Percentiles rank a stretch among this genome's conserved stretches.
phyloP scores from a whole-genome alignment of 805 yeast genomes.

The Starmera pachycereana region DNA sequence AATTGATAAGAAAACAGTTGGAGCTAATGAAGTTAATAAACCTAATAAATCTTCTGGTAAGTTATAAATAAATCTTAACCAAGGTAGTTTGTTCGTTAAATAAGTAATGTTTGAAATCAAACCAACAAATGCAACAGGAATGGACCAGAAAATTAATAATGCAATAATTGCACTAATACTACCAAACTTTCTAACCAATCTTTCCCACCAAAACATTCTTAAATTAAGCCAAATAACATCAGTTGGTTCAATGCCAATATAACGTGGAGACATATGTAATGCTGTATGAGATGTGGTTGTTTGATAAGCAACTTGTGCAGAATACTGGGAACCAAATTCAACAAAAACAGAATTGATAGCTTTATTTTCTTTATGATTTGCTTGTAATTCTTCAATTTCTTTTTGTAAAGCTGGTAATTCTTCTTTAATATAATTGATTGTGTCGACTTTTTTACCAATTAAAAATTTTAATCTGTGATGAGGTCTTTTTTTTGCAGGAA shows the following conservation, averaged over 20 bases:
- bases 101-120: slow-evolving; percentile 56
- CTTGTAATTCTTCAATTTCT: slow-evolving; percentile 48
- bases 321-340: slow-evolving; percentile 67
- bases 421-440: slow-evolving; percentile 46
- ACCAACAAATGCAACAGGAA: slow-evolving; percentile 77
- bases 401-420: slow-evolving; percentile 45
- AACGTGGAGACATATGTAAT: slow-evolving; percentile 47
- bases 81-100: slow-evolving; percentile 44
- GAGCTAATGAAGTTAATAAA: slow-evolving; percentile 56
- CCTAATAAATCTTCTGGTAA: slow-evolving; percentile 49
- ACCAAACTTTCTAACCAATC: slow-evolving; percentile 40
- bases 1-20: slow-evolving; percentile 54
- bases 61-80: slow-evolving; percentile 45
- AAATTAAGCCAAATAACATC: slow-evolving; percentile 64
- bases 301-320: slow-evolving; percentile 66
- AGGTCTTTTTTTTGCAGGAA: slow-evolving; percentile 65
- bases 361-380: slow-evolving; percentile 30
- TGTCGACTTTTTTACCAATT: slow-evolving; percentile 54
- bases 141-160: slow-evolving; percentile 56
- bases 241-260: slow-evolving; percentile 51
- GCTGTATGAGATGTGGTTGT: slow-evolving; percentile 56
- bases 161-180: slow-evolving; percentile 47
- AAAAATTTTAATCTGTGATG: slow-evolving; percentile 29
- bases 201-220: slow-evolving; percentile 77
- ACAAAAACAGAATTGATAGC: slow-evolving; percentile 79